These are phyloP conservation scores for Rhazya stricta DNA, from an alignment of 257 asterid genomes.

Conservation along the genomic window DNA sequence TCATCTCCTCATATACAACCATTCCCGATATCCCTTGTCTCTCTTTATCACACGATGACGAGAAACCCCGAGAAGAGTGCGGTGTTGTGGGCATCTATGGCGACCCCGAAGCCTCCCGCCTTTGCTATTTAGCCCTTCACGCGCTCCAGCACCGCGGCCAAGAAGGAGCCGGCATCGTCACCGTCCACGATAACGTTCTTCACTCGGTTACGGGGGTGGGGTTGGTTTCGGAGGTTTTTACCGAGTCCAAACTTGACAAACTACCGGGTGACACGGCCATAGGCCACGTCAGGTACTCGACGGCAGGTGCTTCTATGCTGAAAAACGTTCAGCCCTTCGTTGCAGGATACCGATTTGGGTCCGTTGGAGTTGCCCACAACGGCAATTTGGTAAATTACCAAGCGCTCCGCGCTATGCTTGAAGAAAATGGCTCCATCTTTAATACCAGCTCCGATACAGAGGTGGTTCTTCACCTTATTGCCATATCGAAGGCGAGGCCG, in stretches of 20 bases:
- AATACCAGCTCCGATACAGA: conserved; percentile 87
- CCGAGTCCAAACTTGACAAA: conserved; percentile 58
- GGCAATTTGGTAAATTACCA: conserved; percentile 92
- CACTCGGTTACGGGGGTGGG: conserved; percentile 84
- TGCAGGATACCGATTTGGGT: conserved; percentile 79
- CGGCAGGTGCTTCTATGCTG: conserved; percentile 91
- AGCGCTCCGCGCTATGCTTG: conserved; percentile 61
- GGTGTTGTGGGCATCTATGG: conserved; percentile 94
- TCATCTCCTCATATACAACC: conserved; percentile 19
- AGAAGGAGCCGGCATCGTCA: conserved; percentile 90
- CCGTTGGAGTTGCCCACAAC: conserved; percentile 93
- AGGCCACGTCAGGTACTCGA: conserved; percentile 90
- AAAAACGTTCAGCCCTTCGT: conserved; percentile 97
- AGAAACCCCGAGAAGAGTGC: conserved; percentile 82
- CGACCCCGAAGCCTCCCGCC: conserved; percentile 87
- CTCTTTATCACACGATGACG: conserved; percentile 3
- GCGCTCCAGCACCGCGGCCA: conserved; percentile 97
- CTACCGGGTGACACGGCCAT: conserved; percentile 82
- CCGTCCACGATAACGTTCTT: conserved; percentile 57
- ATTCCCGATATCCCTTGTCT: not conserved
- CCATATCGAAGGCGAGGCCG: conserved; percentile 81
- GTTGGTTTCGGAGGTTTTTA: conserved; percentile 77
- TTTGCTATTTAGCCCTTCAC: conserved; percentile 74
- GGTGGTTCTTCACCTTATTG: conserved; percentile 78
- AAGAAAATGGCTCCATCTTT: conserved; percentile 80